Percentiles rank a stretch among this genome's conserved stretches.
phyloP scores from a whole-genome alignment of 1,284 basidiomycete genomes.

The Albatrellus sp. region DNA sequence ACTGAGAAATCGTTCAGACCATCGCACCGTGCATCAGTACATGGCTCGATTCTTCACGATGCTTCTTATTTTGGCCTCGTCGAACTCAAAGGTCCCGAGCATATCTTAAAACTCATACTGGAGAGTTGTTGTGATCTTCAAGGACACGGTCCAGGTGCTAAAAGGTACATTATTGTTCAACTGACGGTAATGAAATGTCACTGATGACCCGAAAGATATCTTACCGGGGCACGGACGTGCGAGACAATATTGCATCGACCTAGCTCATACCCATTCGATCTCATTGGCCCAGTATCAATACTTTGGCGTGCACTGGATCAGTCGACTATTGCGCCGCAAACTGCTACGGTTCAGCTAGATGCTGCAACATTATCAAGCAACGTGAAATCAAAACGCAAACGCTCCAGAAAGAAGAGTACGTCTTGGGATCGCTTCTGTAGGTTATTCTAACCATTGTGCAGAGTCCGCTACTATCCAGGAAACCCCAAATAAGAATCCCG shows the following conservation, averaged over 20 bases:
- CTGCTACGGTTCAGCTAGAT: not conserved
- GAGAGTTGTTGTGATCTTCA: slow-evolving; percentile 52
- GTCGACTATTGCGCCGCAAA: slow-evolving; percentile 4
- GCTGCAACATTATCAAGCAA: not conserved
- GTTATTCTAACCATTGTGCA: not conserved
- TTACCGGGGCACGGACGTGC: slow-evolving; percentile 40
- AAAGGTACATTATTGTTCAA: slow-evolving; percentile 28
- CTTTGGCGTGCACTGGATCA: slow-evolving; percentile 49
- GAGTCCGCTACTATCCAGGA: slow-evolving; percentile 4
- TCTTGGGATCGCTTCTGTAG: not conserved
- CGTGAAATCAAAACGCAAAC: slow-evolving; percentile 14
- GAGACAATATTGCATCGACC: slow-evolving; percentile 55
- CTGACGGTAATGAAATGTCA: not conserved
- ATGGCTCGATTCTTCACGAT: slow-evolving; percentile 79
- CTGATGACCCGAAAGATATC: slow-evolving; percentile 27
- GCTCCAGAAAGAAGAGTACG: slow-evolving; percentile 10
- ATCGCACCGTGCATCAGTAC: slow-evolving; percentile 75
- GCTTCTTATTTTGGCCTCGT: slow-evolving; percentile 73
- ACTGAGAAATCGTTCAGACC: slow-evolving; percentile 86
- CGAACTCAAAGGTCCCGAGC: slow-evolving; percentile 56
- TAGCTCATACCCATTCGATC: slow-evolving; percentile 51
- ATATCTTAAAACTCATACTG: slow-evolving; percentile 39
- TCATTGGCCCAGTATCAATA: slow-evolving; percentile 62
- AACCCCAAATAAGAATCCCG: slow-evolving; percentile 3
- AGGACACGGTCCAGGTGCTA: slow-evolving; percentile 38